Conservation (phyloP, 2,329 filamentous ascomycete genomes). For the Exophiala xenobiotica region DNA sequence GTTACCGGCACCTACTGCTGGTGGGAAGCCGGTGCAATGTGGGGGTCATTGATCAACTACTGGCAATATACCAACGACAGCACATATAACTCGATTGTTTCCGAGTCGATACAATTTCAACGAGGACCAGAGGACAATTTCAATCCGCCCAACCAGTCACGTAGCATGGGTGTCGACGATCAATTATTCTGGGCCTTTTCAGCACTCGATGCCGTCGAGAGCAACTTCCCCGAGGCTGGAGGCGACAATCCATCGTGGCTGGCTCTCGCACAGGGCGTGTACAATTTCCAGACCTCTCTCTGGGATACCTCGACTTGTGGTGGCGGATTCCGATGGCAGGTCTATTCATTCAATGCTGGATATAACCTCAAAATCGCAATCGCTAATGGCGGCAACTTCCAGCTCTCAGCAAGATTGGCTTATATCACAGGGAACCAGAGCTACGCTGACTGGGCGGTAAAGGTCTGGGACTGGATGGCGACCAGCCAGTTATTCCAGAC, state of each 20-base stretch:
- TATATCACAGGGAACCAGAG: constrained; percentile 75
- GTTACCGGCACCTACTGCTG: constrained; percentile 37
- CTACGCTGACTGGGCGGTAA: constrained; percentile 73
- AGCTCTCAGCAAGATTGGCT: constrained; percentile 65
- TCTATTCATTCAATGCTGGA: constrained; percentile 73
- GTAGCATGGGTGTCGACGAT: constrained; percentile 55
- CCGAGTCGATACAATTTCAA: constrained; percentile 40
- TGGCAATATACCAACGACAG: constrained; percentile 45
- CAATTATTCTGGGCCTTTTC: constrained; percentile 59
- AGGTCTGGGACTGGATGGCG: constrained; percentile 56
- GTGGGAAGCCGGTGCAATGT: constrained; percentile 49
- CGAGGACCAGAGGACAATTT: constrained; percentile 40
- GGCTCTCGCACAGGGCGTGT: constrained; percentile 73
- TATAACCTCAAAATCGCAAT: constrained; percentile 59
- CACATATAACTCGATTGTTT: constrained; percentile 40
- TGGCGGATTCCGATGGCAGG: constrained; percentile 82
- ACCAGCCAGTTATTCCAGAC: constrained; percentile 34
- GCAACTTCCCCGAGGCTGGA: constrained; percentile 44
- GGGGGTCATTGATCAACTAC: constrained; percentile 43
- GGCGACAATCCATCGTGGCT: constrained; percentile 65
- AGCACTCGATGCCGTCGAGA: constrained; percentile 57
- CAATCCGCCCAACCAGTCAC: constrained; percentile 43
- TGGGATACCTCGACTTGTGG: constrained; percentile 68
- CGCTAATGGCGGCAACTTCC: constrained; percentile 59
- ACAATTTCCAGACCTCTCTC: constrained; percentile 70